Evolutionary conservation across 306 rosid species (phyloP), one percentile per base, ranked within the genome.

Genomic region (Trifolium repens): DNA sequence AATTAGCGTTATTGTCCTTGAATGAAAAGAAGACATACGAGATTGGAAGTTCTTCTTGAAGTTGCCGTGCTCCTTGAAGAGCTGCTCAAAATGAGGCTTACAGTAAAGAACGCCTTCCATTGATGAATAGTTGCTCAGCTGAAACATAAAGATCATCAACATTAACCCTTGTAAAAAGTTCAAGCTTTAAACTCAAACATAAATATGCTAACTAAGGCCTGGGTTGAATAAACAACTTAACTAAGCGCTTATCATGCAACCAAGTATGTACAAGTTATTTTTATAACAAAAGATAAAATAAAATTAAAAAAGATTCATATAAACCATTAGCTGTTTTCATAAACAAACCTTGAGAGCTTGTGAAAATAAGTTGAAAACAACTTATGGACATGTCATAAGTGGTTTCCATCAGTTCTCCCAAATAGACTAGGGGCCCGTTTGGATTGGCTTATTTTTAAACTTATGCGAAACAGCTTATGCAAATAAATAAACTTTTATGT

Each of bases 21-120:
- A 80, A 78, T 30, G 74, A 72, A 57, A 79, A 74, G 34, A 81
- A 76, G 43, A 71, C 96, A 57, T 91, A 93, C 98, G 85, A 12
- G 97, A 89, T 85, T 82, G 91, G 78, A 93, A 93, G 80, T 89
- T 93, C 87, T 91, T 93, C 86, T 74, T 88, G 89, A 91, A 91
- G 71, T 64, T 89, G 9, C 98, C 97, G 2, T 87, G 71, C 86
- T 91, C 98, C 86, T 91, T 93, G 88, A 93, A 91, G 65, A 93
- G 98, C 87, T 91, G 98, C 86, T 93, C 98, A 68, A 88, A 93
- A 77, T 93, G 98, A 81, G 96, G 96, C 85, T 91, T 93, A 62
- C 96, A 93, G 75, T 93, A 91, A 37, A 93, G 85, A 74, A 93
- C 92, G 71, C 98, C 98, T 82, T 94, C 98, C 96, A 94, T 91